Conservation (phyloP, 805 yeast genomes). For the Sungouiella blattae region DNA sequence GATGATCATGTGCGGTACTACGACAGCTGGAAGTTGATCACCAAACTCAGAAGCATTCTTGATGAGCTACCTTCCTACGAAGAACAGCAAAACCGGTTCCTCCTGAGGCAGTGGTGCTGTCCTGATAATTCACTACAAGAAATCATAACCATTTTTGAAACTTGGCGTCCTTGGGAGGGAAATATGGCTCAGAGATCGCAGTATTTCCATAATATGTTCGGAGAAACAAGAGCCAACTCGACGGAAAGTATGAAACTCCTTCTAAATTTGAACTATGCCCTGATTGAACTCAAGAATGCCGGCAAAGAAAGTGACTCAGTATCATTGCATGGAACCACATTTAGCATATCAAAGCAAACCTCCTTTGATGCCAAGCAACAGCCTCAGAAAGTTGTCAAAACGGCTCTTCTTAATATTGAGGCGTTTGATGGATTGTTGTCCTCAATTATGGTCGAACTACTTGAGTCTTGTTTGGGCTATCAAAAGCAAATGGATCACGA, state of each 20-base stretch:
- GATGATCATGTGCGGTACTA: constrained; percentile 71
- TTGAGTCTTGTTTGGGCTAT: no score
- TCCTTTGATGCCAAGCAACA: no score
- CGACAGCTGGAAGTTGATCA: constrained; percentile 84
- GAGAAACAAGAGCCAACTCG: constrained; percentile 1
- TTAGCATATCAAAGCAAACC: background rate
- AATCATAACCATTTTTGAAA: constrained; percentile 57
- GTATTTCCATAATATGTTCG: constrained; percentile 38
- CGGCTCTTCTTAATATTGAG: background rate
- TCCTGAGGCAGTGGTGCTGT: constrained; percentile 34
- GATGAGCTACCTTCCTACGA: constrained; percentile 51
- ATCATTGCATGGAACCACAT: background rate
- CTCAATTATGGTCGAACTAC: background rate
- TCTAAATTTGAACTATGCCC: background rate
- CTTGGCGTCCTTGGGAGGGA: constrained; percentile 94
- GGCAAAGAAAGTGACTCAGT: background rate
- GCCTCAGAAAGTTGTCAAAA: background rate
- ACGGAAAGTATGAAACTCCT: background rate
- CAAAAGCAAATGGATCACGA: background rate
- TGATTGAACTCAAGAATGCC: background rate
- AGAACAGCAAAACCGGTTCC: constrained; percentile 28
- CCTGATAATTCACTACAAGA: constrained; percentile 52
- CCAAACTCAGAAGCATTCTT: constrained; percentile 73
- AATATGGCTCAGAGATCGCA: constrained; percentile 55
- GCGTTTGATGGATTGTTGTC: background rate